phyloP scores from a whole-genome alignment of 139 green algal species.

The Volvox africanus region DNA sequence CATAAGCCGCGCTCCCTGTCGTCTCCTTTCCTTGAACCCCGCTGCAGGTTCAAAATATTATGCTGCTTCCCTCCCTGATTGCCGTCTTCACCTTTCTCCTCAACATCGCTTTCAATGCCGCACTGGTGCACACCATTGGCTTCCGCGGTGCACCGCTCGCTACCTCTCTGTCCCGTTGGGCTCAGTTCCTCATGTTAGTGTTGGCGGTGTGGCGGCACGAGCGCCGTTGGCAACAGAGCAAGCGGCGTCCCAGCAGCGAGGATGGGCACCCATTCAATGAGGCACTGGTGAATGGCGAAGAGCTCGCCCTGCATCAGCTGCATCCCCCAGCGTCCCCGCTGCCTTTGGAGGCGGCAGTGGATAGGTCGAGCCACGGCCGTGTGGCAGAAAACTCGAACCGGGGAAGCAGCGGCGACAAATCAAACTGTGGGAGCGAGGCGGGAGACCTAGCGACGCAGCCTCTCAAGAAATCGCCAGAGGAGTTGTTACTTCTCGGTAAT shows the following conservation, averaged over 20 bases:
- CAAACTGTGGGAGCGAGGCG: background rate
- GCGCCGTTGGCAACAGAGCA: background rate
- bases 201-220: conserved; percentile 36
- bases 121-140: conserved; percentile 34
- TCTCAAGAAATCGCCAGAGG: background rate
- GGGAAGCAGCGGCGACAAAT: background rate
- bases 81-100: conserved; percentile 42
- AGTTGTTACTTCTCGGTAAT: background rate
- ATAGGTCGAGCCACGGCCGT: background rate
- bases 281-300: background rate
- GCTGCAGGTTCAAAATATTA: conserved; percentile 51
- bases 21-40: too few relatives aligned
- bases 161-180: conserved; percentile 52
- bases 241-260: background rate
- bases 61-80: conserved; percentile 43
- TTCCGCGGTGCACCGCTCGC: conserved; percentile 51
- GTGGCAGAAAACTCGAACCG: background rate
- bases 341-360: background rate
- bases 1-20: too few relatives aligned
- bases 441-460: background rate
- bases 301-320: background rate
- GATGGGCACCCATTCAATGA: too few relatives aligned
- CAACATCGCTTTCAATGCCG: conserved; percentile 53
- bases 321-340: background rate
- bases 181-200: conserved; percentile 52